Evolutionary conservation across 129 eudicot species (phyloP).

Genomic region (Centella asiatica): DNA sequence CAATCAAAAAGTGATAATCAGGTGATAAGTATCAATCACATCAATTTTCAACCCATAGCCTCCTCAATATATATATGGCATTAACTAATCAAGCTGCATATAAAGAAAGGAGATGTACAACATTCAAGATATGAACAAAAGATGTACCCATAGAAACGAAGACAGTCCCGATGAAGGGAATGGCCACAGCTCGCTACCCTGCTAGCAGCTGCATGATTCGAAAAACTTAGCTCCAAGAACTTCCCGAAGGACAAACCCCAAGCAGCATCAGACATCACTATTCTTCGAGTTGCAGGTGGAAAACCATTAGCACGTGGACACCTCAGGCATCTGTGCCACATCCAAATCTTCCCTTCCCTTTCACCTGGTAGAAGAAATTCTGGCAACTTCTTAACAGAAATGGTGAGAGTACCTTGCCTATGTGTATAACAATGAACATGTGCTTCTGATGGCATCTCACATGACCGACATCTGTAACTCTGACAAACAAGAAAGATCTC

Average conservation of each 20-base stretch:
- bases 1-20: too few species aligned
- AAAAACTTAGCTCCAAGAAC: conserved; percentile 93
- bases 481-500: conserved; percentile 26
- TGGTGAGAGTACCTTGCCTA: conserved; percentile 91
- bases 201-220: conserved; percentile 98
- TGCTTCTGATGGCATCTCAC: conserved; percentile 94
- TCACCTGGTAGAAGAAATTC: conserved; percentile 84
- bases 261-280: conserved; percentile 99
- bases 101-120: background rate
- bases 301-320: conserved; percentile 82
- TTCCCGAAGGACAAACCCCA: conserved; percentile 99
- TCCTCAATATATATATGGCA: too few species aligned
- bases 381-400: conserved; percentile 88
- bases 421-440: conserved; percentile 98
- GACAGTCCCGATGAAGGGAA: conserved; percentile 93
- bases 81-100: too few species aligned
- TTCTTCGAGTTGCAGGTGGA: conserved; percentile 92
- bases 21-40: too few species aligned
- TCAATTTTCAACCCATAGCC: too few species aligned
- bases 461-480: conserved; percentile 75
- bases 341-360: conserved; percentile 91
- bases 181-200: conserved; percentile 99
- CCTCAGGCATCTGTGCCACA: conserved; percentile 98
- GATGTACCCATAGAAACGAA: conserved; percentile 88
- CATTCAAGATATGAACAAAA: background rate